A percentile compares a stretch with the other conserved stretches of the same genome.
Conservation (phyloP, 176 grass and related monocot species). For the Oryza meyeriana region DNA sequence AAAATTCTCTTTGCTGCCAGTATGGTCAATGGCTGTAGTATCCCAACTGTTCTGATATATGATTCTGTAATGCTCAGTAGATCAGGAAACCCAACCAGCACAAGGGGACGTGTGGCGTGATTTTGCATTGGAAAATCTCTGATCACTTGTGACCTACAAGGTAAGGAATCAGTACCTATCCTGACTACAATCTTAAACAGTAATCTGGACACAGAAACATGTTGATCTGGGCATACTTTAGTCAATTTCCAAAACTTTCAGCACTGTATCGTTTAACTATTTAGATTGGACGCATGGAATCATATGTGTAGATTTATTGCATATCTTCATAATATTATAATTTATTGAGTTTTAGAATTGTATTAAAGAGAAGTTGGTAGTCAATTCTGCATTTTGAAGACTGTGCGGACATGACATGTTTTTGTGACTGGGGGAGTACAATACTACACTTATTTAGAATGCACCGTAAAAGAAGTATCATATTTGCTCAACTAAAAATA, state of each 20-base stretch:
- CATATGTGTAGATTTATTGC: neutral
- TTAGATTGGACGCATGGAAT: neutral
- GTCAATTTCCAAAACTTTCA: neutral
- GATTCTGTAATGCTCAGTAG: conserved; percentile 35
- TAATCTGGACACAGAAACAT: neutral
- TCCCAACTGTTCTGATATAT: conserved; percentile 16
- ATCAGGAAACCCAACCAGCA: conserved; percentile 68
- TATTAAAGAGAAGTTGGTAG: neutral
- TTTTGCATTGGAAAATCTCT: conserved; percentile 78
- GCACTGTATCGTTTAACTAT: neutral
- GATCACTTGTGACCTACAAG: conserved; percentile 41
- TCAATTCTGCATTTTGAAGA: neutral
- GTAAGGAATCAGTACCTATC: neutral
- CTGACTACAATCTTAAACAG: neutral
- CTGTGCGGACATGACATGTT: neutral
- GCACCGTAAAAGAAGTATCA: neutral
- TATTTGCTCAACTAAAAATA: neutral
- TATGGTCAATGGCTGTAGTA: neutral
- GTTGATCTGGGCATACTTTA: neutral
- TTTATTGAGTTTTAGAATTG: neutral
- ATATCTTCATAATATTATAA: neutral
- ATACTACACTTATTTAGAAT: neutral
- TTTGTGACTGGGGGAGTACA: neutral
- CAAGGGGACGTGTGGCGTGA: conserved; percentile 83
- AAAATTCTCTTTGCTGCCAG: neutral